Evolutionary conservation across 1,284 basidiomycete species (phyloP).

Genomic region (Fomitopsis palustris): DNA sequence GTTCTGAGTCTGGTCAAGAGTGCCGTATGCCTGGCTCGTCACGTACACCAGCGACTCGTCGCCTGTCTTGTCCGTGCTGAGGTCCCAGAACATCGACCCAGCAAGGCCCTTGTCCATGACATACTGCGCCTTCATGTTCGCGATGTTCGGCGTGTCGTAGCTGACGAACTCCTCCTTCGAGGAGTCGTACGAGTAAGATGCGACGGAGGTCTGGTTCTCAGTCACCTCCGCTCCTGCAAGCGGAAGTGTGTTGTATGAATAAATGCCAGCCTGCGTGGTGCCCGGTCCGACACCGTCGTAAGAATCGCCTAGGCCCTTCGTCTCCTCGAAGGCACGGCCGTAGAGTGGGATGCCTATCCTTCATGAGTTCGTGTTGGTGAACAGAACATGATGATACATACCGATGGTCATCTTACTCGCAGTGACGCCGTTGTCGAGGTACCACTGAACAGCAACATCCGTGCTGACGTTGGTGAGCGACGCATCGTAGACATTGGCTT

Average conservation of each 20-base stretch:
- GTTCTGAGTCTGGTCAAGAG: slow-evolving; percentile 64
- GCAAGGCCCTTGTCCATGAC: slow-evolving; percentile 61
- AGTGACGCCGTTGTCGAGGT: slow-evolving; percentile 64
- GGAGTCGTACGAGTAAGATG: slow-evolving; percentile 77
- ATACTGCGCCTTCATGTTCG: slow-evolving; percentile 74
- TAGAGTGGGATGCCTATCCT: slow-evolving; percentile 74
- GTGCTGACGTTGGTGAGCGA: slow-evolving; percentile 61
- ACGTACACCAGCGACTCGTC: slow-evolving; percentile 53
- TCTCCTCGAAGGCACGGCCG: slow-evolving; percentile 81
- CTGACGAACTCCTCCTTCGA: slow-evolving; percentile 62
- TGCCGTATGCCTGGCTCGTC: slow-evolving; percentile 43
- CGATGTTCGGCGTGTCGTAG: slow-evolving; percentile 80
- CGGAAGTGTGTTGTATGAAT: slow-evolving; percentile 78
- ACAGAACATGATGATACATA: slow-evolving; percentile 24
- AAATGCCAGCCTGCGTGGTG: slow-evolving; percentile 64
- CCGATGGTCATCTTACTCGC: slow-evolving; percentile 78
- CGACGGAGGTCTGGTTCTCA: slow-evolving; percentile 73
- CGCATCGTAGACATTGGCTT: slow-evolving; percentile 79
- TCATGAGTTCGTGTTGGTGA: not conserved
- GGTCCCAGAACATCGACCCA: slow-evolving; percentile 84
- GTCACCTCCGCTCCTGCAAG: slow-evolving; percentile 51
- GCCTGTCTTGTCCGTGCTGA: slow-evolving; percentile 63
- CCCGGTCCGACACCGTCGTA: slow-evolving; percentile 80
- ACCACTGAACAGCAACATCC: slow-evolving; percentile 69
- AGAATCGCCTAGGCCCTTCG: slow-evolving; percentile 68